A percentile compares a stretch with the other conserved stretches of the same genome.
These are phyloP conservation scores for Ustilago loliicola DNA, from an alignment of 1,284 basidiomycete species.

Conservation along the genomic window DNA sequence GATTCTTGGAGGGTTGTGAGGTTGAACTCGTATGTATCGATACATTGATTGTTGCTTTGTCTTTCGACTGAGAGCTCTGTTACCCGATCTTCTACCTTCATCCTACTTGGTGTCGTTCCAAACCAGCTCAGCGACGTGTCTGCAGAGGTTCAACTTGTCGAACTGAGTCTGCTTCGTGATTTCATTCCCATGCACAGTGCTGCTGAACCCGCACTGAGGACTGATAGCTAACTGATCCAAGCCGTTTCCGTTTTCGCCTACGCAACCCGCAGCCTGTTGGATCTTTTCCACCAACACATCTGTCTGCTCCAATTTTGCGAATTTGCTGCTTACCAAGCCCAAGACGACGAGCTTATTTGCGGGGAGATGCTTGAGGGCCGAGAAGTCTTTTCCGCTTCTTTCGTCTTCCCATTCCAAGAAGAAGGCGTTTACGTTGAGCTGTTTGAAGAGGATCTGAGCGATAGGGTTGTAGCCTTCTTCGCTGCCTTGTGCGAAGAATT, in stretches of 20 bases:
- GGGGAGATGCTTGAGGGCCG: constrained; percentile 74
- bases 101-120: constrained; percentile 45
- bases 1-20: not conserved
- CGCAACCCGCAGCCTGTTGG: constrained; percentile 76
- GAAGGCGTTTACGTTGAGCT: constrained; percentile 81
- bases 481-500: constrained; percentile 72
- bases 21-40: not conserved
- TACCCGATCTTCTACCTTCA: too few relatives aligned
- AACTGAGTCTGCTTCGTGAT: constrained; percentile 74
- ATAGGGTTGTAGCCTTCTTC: constrained; percentile 83
- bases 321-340: constrained; percentile 82
- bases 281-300: constrained; percentile 77
- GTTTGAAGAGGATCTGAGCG: constrained; percentile 77
- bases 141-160: constrained; percentile 75
- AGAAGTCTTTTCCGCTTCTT: constrained; percentile 77
- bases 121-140: constrained; percentile 72
- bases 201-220: constrained; percentile 82
- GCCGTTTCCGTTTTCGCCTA: constrained; percentile 71
- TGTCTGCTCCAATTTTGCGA: constrained; percentile 77
- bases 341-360: constrained; percentile 79
- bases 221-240: constrained; percentile 78
- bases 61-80: too few relatives aligned
- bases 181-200: constrained; percentile 72
- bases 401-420: constrained; percentile 83
- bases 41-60: not conserved